Conservation (phyloP, 805 yeast genomes). For the Ogataea ganodermae region DNA sequence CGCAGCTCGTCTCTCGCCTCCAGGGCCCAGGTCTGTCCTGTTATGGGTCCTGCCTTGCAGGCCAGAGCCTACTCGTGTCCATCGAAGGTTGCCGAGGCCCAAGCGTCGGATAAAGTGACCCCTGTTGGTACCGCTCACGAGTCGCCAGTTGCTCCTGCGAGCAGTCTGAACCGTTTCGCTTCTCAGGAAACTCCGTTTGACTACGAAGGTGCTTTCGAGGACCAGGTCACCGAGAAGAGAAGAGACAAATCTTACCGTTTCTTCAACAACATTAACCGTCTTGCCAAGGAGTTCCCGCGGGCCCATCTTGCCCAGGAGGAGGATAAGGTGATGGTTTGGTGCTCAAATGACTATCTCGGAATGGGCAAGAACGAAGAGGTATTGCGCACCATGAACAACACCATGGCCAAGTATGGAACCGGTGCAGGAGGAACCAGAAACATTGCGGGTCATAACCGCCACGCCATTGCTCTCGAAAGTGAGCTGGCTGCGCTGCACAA, state of each 20-base stretch:
- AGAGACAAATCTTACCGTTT: conserved; percentile 90
- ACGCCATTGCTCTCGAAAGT: conserved; percentile 84
- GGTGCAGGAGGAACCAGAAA: conserved; percentile 99
- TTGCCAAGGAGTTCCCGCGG: conserved; percentile 89
- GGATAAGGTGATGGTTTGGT: conserved; percentile 97
- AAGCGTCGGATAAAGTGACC: conserved; percentile 43
- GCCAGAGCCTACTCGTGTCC: conserved; percentile 49
- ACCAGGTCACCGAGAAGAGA: conserved; percentile 73
- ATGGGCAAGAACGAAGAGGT: conserved; percentile 84
- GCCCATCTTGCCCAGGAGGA: conserved; percentile 79
- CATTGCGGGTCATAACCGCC: conserved; percentile 95
- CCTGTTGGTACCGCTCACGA: conserved; percentile 14
- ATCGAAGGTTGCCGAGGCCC: conserved; percentile 46
- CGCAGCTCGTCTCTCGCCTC: conserved; percentile 45
- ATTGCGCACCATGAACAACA: conserved; percentile 70
- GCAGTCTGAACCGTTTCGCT: conserved; percentile 29
- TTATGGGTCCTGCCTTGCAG: conserved; percentile 77
- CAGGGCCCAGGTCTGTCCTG: conserved; percentile 82
- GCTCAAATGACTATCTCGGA: conserved; percentile 96
- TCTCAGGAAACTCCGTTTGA: conserved; percentile 62
- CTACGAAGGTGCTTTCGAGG: conserved; percentile 66
- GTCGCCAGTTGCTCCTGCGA: conserved; percentile 38
- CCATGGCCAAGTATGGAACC: conserved; percentile 88
- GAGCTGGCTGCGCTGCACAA: conserved; percentile 89
- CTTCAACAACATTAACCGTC: conserved; percentile 95